Evolutionary conservation across 1,284 basidiomycete genomes (phyloP).

Genomic region (Rhodotorula sp.): DNA sequence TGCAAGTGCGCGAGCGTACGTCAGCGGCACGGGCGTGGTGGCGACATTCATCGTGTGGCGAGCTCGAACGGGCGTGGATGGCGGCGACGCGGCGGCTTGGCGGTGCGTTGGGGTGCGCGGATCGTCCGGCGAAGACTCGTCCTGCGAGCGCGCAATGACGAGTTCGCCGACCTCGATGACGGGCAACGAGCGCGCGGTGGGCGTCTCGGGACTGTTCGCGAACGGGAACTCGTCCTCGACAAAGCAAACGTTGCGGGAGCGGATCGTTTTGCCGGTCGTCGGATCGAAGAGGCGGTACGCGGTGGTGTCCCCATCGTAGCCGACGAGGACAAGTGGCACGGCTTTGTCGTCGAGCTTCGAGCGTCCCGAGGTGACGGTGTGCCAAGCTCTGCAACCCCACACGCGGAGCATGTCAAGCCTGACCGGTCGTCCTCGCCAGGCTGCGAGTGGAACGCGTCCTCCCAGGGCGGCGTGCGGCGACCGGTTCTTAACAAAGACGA

Average conservation of each 20-base stretch:
- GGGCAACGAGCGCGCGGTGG: too few species aligned
- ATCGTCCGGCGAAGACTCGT: too few species aligned
- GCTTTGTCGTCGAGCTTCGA: conserved; percentile 7
- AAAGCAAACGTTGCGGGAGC: conserved; percentile 2
- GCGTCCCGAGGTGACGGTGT: conserved; percentile 43
- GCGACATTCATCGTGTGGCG: too few species aligned
- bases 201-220: too few species aligned
- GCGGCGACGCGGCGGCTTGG: too few species aligned
- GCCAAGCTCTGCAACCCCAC: conserved; percentile 51
- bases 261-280: background rate
- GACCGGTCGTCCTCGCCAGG: conserved; percentile 44
- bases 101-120: too few species aligned
- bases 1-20: background rate
- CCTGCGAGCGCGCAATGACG: too few species aligned
- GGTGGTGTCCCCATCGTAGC: conserved; percentile 1
- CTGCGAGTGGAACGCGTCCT: conserved; percentile 46
- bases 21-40: too few species aligned
- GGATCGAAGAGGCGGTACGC: conserved; percentile 16
- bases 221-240: conserved; percentile 6
- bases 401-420: conserved; percentile 46
- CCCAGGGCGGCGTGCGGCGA: conserved; percentile 43
- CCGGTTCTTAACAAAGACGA: conserved; percentile 49
- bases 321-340: background rate
- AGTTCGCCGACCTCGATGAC: too few species aligned
- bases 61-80: too few species aligned